Evolutionary conservation across 2,329 filamentous ascomycete species (phyloP), one percentile per base, ranked within the genome.

Genomic region (Alternaria sp.): DNA sequence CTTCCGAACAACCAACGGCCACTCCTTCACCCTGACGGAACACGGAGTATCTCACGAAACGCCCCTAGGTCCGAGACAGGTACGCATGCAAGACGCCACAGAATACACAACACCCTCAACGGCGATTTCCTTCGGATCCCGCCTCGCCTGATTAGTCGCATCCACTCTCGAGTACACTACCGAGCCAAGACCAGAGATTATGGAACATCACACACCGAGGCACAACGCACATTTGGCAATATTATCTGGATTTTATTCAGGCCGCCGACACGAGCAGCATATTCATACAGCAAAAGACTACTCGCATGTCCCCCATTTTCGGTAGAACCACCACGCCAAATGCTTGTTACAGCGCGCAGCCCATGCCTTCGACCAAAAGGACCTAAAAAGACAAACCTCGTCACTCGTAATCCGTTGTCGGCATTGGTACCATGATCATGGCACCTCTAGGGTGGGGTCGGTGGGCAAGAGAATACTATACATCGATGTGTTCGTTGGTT

Each of bases 341-440:
- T 52, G 28, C 43, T 56, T 43, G 27, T 34, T 50, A 44, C 40
- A 32, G 46, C 27, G 38, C 27, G 46, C 62, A 56, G 43, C 46
- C 52, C 40, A 43, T 48, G 44, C 48, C 48, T 52, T 53, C 46
- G 51, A 62, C 50, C 48, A 55, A 54, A 48, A 55, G 57, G 59
- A 69, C 66, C 63, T 46, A 32, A 67, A 66, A 66, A 58, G 63
- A 57, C 64, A 63, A 64, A 60, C 62, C 62, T 71, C 65, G 55
- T 70, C 68, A 71, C 55, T 67, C 69, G 55, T 70, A 49, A 67
- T 57, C 63, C 64, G 55, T 66, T 66, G 55, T 61, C 64, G 64
- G 60, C 62, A 52, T 60, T 53, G 56, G 50, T 54, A 54, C 62
- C 58, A 48, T 54, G 28, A 49, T 56, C 48, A 60, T 53, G 54